Conservation (phyloP, 345 rosid genomes). For the Camelina neglecta region DNA sequence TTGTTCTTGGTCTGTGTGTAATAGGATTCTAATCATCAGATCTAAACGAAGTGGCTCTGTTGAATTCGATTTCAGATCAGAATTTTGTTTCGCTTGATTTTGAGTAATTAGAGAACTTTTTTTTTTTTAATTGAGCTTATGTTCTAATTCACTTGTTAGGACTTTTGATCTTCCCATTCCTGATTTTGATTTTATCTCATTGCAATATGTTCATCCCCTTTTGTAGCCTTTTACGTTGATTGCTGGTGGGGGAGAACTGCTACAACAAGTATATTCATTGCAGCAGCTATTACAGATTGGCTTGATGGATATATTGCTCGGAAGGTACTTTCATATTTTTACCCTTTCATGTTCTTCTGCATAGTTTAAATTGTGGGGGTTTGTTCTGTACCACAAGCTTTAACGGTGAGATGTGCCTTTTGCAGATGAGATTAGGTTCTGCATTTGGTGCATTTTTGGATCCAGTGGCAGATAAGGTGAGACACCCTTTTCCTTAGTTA, state of each 20-base stretch:
- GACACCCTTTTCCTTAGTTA: slow-evolving; percentile 15
- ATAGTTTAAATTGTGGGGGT: background rate
- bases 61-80: slow-evolving; percentile 13
- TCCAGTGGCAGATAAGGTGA: slow-evolving; percentile 98
- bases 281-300: slow-evolving; percentile 99
- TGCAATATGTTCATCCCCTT: slow-evolving; percentile 26
- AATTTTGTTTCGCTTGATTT: slow-evolving; percentile 4
- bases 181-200: background rate
- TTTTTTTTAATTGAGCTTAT: background rate
- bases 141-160: slow-evolving; percentile 7
- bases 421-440: slow-evolving; percentile 86
- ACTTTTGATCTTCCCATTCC: slow-evolving; percentile 10
- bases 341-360: background rate
- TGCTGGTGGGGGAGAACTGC: slow-evolving; percentile 93
- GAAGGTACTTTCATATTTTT: slow-evolving; percentile 53
- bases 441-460: slow-evolving; percentile 99
- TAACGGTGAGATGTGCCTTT: slow-evolving; percentile 31
- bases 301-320: slow-evolving; percentile 98
- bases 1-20: slow-evolving; percentile 8
- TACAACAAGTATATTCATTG: slow-evolving; percentile 85
- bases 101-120: background rate
- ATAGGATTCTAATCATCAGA: slow-evolving; percentile 26
- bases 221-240: slow-evolving; percentile 84
- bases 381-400: slow-evolving; percentile 11
- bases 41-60: slow-evolving; percentile 1